phyloP scores from a whole-genome alignment of 805 yeast species.

The Candida michaelii region DNA sequence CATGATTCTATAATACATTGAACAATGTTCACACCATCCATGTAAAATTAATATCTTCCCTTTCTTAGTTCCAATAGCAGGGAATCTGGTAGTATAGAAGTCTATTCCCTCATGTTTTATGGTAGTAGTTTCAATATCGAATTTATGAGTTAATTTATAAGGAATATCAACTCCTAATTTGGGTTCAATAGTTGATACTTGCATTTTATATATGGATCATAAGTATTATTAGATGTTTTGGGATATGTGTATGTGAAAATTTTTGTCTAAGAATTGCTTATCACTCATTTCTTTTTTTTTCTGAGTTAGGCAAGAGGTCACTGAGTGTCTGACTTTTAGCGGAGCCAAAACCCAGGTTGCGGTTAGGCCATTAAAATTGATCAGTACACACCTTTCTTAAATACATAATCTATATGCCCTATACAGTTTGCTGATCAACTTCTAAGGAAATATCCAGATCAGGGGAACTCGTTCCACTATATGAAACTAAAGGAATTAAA shows the following conservation, averaged over 20 bases:
- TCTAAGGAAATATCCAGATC: background rate
- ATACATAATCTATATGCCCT: no score
- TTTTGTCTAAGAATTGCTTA: conserved; percentile 5
- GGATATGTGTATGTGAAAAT: background rate
- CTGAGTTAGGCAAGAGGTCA: conserved; percentile 1
- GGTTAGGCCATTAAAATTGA: no score
- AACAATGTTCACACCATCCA: conserved; percentile 66
- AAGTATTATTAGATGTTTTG: no score
- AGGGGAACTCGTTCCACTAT: background rate
- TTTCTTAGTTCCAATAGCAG: conserved; percentile 21
- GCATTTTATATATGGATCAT: background rate
- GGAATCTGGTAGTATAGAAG: conserved; percentile 15
- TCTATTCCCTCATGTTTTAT: conserved; percentile 11
- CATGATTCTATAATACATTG: conserved; percentile 49
- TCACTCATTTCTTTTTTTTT: background rate
- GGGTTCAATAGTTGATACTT: conserved; percentile 9
- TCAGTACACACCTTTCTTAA: no score
- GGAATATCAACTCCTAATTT: conserved; percentile 14
- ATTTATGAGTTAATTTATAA: conserved; percentile 6
- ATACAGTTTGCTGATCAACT: no score
- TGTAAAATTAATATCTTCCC: conserved; percentile 65
- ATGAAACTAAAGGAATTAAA: conserved; percentile 3
- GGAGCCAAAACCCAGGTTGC: no score
- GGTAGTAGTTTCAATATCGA: background rate
- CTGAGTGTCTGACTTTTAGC: no score